These are phyloP conservation scores for Lipomyces sp. DNA, from an alignment of 805 yeast genomes.

Conservation along the genomic window DNA sequence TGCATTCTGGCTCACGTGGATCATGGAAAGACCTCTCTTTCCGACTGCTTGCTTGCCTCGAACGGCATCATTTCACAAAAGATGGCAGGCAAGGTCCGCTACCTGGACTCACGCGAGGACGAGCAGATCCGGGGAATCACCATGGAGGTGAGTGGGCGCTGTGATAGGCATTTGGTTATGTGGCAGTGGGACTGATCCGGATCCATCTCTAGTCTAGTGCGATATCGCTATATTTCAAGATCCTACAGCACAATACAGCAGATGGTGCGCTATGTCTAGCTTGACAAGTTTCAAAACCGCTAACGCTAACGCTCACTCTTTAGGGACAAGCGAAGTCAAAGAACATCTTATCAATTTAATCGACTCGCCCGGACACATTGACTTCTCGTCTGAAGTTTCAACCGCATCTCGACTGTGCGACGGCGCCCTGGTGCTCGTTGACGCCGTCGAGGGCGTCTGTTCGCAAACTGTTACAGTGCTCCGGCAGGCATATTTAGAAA, in stretches of 20 bases:
- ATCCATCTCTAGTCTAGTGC: conserved; percentile 60
- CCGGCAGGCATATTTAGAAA: conserved; percentile 94
- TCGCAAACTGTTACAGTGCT: conserved; percentile 94
- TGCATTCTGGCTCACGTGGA: conserved; percentile 98
- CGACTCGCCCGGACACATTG: conserved; percentile 99
- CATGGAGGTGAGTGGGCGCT: conserved; percentile 57
- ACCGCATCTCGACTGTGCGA: conserved; percentile 95
- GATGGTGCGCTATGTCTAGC: conserved; percentile 9
- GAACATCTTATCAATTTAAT: conserved; percentile 87
- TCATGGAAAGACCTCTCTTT: conserved; percentile 94
- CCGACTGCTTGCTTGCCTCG: conserved; percentile 88
- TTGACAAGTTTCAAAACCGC: conserved; percentile 12
- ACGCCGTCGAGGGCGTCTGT: conserved; percentile 97
- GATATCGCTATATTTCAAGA: conserved; percentile 83
- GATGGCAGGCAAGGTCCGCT: conserved; percentile 92
- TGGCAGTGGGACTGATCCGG: background rate
- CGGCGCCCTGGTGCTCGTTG: conserved; percentile 92
- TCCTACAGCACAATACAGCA: conserved; percentile 35
- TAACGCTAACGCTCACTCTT: background rate
- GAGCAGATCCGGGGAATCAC: conserved; percentile 96
- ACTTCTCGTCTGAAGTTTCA: conserved; percentile 92
- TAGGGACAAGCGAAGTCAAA: conserved; percentile 41
- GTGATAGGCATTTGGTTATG: background rate
- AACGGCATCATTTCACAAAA: conserved; percentile 94
- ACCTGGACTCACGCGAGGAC: conserved; percentile 89